A percentile compares a stretch with the other conserved stretches of the same genome.
phyloP scores from a whole-genome alignment of 768 basidiomycete species.

The Flagelloscypha sp. region DNA sequence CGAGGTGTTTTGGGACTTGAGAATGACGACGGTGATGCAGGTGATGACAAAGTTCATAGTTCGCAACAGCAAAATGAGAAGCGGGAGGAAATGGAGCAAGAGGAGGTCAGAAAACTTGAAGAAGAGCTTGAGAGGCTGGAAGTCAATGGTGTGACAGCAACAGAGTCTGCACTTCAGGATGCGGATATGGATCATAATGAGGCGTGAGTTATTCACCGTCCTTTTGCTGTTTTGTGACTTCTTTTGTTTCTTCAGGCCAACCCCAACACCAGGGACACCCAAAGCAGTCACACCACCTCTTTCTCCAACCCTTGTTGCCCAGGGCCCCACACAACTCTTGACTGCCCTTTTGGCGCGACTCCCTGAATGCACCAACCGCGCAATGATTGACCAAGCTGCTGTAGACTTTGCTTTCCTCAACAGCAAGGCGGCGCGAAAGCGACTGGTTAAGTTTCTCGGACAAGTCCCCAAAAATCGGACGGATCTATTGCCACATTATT shows the following conservation, averaged over 20 bases:
- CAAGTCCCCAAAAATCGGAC: slow-evolving; percentile 82
- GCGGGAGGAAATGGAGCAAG: slow-evolving; percentile 49
- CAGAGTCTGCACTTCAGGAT: slow-evolving; percentile 12
- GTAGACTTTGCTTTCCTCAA: slow-evolving; percentile 96
- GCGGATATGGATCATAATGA: slow-evolving; percentile 33
- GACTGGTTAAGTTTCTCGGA: slow-evolving; percentile 77
- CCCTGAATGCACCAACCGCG: slow-evolving; percentile 89
- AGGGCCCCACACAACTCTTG: slow-evolving; percentile 89
- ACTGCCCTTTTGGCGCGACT: slow-evolving; percentile 85
- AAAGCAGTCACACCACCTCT: slow-evolving; percentile 50
- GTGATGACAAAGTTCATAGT: slow-evolving; percentile 25
- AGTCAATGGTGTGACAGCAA: slow-evolving; percentile 21
- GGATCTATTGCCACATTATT: slow-evolving; percentile 90
- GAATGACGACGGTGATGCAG: slow-evolving; percentile 31
- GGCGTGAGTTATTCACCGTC: slow-evolving; percentile 23
- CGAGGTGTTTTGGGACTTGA: slow-evolving; percentile 74
- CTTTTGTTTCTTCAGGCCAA: slow-evolving; percentile 27
- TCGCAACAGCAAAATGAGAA: slow-evolving; percentile 35
- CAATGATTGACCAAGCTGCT: slow-evolving; percentile 85
- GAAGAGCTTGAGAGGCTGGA: slow-evolving; percentile 65
- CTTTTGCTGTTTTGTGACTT: neutral
- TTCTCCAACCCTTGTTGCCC: slow-evolving; percentile 68
- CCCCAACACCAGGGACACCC: slow-evolving; percentile 63
- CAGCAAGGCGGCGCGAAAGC: slow-evolving; percentile 90
- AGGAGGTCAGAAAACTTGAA: slow-evolving; percentile 68